Percentiles rank a stretch among this genome's conserved stretches.
Conservation (phyloP, 129 eudicot genomes). For the Pittosporum tobira region DNA sequence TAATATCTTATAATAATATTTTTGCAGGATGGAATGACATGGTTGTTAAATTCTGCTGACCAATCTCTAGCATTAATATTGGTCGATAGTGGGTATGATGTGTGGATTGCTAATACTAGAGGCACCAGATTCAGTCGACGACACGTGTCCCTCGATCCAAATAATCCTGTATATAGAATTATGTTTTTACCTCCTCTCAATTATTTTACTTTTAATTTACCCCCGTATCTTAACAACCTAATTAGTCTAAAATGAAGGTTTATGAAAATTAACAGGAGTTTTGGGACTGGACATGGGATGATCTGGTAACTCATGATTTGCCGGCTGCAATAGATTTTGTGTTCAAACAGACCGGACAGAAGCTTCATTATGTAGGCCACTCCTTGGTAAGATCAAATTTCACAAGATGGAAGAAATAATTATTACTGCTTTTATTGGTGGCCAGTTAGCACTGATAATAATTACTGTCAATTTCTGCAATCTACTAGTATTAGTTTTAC, state of each 20-base stretch:
- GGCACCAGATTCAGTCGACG: slow-evolving; percentile 77
- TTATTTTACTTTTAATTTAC: too few relatives aligned
- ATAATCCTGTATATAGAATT: slow-evolving; percentile 28
- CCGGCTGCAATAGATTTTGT: slow-evolving; percentile 56
- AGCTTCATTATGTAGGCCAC: slow-evolving; percentile 71
- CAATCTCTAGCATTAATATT: slow-evolving; percentile 67
- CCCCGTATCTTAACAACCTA: too few relatives aligned
- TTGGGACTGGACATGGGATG: slow-evolving; percentile 99
- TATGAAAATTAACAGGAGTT: slow-evolving; percentile 35
- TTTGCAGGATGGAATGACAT: slow-evolving; percentile 78
- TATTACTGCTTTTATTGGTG: too few relatives aligned
- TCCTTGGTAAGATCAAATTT: slow-evolving; percentile 39
- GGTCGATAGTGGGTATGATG: slow-evolving; percentile 82
- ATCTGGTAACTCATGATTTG: slow-evolving; percentile 59
- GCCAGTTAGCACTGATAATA: too few relatives aligned
- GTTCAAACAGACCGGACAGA: slow-evolving; percentile 60
- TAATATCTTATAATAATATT: neutral
- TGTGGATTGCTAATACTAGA: slow-evolving; percentile 81
- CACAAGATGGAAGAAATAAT: too few relatives aligned
- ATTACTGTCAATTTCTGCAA: neutral
- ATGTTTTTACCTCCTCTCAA: neutral
- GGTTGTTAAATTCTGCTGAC: slow-evolving; percentile 65
- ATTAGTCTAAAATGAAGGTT: neutral
- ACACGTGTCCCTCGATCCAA: slow-evolving; percentile 51
- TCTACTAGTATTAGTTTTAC: too few relatives aligned